These are phyloP conservation scores for Coemansia furcata DNA, from an alignment of 192 early-diverging fungal genomes.

Conservation along the genomic window DNA sequence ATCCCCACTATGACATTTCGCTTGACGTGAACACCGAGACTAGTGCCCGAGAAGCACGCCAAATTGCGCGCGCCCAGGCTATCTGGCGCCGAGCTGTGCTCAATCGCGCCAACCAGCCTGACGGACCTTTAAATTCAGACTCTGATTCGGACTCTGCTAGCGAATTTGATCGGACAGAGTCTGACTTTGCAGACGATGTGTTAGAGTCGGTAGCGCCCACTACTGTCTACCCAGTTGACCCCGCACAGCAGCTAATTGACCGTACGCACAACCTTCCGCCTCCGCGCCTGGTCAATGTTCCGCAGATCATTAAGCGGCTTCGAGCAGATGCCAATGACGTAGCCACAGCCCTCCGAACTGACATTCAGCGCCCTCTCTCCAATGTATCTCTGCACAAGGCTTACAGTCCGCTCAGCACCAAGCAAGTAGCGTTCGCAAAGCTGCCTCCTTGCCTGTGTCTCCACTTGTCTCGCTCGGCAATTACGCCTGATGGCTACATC, in stretches of 20 bases:
- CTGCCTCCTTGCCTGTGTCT: slow-evolving; percentile 77
- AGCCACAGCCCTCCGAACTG: slow-evolving; percentile 42
- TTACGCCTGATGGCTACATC: slow-evolving; percentile 65
- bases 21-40: neutral
- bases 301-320: slow-evolving; percentile 28
- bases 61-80: slow-evolving; percentile 23
- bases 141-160: slow-evolving; percentile 24
- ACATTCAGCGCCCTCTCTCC: slow-evolving; percentile 49
- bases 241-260: slow-evolving; percentile 29
- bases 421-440: slow-evolving; percentile 78
- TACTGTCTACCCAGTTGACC: slow-evolving; percentile 36
- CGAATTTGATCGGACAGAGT: neutral
- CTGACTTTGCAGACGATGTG: neutral
- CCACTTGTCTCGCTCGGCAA: slow-evolving; percentile 81
- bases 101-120: neutral
- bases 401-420: slow-evolving; percentile 57
- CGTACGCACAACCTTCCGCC: slow-evolving; percentile 25
- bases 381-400: slow-evolving; percentile 43
- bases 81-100: slow-evolving; percentile 40
- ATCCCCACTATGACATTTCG: slow-evolving; percentile 27
- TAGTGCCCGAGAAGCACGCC: slow-evolving; percentile 3
- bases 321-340: slow-evolving; percentile 29
- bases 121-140: slow-evolving; percentile 7
- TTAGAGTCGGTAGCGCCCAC: neutral
- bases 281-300: slow-evolving; percentile 39